Evolutionary conservation across 495 filamentous ascomycete species (phyloP), one percentile per base, ranked within the genome.

Genomic region (Neurospora intermedia): DNA sequence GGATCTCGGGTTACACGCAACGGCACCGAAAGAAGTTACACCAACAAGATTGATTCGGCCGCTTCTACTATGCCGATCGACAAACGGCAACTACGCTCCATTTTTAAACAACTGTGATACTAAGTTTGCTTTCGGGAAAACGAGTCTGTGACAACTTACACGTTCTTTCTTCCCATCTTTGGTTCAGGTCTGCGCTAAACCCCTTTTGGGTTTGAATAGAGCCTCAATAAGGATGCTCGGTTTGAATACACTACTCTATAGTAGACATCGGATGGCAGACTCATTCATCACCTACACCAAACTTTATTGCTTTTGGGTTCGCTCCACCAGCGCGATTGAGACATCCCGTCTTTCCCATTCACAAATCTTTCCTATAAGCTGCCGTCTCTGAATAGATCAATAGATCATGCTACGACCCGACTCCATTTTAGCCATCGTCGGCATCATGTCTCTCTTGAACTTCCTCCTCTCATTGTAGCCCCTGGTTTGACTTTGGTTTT

Each of bases 131-230:
- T 66, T 66, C 54, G 35, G 54, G 54, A 66, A 66, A 35, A 35
- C 18, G 54, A 35, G 27, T 7, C 54, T 18, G 54, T 27, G 27
- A 66, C 54, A 66, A 66, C 54, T 66, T 38, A 35, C 54, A 66
- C 27, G 54, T 66, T 66, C 54, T 66, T 66, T 66, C 27, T 35
- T 66, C 54, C 27, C 54, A 35, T 27, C 54, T 35, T 9, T 66
- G 54, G 40, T 54, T 27, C 18, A 45, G 54, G 54, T 7, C 54
- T 13, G 3, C 54, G 35, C 54, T 66, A 66, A 35, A 66, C 79
- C 79, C 16, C 20, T 78, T 81, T 75, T n/a, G 78, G 79, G 74
- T 71, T 66, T 82, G 76, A 82, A 81, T 82, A 82, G 77, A 80
- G 73, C 73, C 71, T 79, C 76, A 80, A 81, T 80, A 79, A 71